A percentile compares a stretch with the other conserved stretches of the same genome.
Evolutionary conservation across 2,329 filamentous ascomycete genomes (phyloP).

Genomic region (Ophiostoma montium): DNA sequence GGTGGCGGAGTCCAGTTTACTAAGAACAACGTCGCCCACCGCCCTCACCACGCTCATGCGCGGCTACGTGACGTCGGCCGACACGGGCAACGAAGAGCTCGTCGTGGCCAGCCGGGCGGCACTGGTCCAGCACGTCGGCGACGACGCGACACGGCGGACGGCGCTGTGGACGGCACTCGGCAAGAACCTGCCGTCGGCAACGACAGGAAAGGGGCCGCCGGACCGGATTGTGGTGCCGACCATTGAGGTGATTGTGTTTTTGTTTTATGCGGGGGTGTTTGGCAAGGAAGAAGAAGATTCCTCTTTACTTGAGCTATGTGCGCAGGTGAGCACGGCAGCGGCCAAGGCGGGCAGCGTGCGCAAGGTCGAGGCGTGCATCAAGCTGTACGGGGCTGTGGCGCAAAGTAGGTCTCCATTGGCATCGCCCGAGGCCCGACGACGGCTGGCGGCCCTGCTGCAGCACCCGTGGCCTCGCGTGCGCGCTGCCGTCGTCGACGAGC

Average conservation of each 20-base stretch:
- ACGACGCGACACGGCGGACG: slow-evolving; percentile 6
- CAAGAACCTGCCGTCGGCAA: slow-evolving; percentile 31
- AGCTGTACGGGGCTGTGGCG: slow-evolving; percentile 64
- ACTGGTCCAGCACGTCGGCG: slow-evolving; percentile 34
- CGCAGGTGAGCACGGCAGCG: slow-evolving; percentile 60
- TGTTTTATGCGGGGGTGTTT: slow-evolving; percentile 50
- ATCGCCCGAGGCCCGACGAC: slow-evolving; percentile 40
- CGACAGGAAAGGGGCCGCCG: slow-evolving; percentile 26
- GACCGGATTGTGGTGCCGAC: slow-evolving; percentile 64
- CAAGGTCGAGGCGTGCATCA: slow-evolving; percentile 67
- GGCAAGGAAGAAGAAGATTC: slow-evolving; percentile 8
- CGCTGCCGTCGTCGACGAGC: slow-evolving; percentile 42
- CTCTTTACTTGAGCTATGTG: slow-evolving; percentile 51
- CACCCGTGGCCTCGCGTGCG: slow-evolving; percentile 74
- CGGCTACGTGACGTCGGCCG: slow-evolving; percentile 58
- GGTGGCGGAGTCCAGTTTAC: slow-evolving; percentile 25
- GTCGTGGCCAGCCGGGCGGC: slow-evolving; percentile 55
- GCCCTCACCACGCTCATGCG: slow-evolving; percentile 39
- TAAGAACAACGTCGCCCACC: slow-evolving; percentile 13
- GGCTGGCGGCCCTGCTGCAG: slow-evolving; percentile 56
- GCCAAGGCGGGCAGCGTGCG: slow-evolving; percentile 72
- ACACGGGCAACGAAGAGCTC: slow-evolving; percentile 63
- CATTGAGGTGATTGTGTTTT: slow-evolving; percentile 62
- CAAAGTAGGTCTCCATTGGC: too few relatives aligned
- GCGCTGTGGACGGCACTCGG: slow-evolving; percentile 28